These are phyloP conservation scores for Schizophyllum commune DNA, from an alignment of 1,284 basidiomycete species.

Conservation along the genomic window DNA sequence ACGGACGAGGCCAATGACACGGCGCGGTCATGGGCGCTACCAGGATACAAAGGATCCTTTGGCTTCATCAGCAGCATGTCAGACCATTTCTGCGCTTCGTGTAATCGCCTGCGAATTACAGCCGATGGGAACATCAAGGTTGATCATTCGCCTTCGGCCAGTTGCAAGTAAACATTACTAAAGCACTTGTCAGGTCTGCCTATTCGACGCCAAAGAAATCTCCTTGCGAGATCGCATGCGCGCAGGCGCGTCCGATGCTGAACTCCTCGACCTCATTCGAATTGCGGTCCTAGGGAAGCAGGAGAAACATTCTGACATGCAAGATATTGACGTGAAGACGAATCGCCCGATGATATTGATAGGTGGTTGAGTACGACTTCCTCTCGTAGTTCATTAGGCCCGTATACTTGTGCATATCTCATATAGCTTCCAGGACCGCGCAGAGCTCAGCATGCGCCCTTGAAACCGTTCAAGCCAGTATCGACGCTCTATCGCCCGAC, in stretches of 20 bases:
- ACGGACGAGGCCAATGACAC: conserved; percentile 72
- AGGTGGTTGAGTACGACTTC: conserved; percentile 60
- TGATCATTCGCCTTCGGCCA: conserved; percentile 10
- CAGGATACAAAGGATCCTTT: conserved; percentile 65
- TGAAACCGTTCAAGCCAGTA: too few relatives aligned
- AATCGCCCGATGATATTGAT: conserved; percentile 89
- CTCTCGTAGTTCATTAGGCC: conserved; percentile 1
- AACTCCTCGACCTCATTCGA: conserved; percentile 59
- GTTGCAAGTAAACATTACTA: background rate
- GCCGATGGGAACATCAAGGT: conserved; percentile 90
- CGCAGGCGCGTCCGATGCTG: conserved; percentile 50
- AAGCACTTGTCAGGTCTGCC: conserved; percentile 53
- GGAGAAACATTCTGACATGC: conserved; percentile 81
- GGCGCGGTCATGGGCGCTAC: conserved; percentile 71
- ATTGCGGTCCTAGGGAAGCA: conserved; percentile 68
- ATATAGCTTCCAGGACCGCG: background rate
- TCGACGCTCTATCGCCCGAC: too few relatives aligned
- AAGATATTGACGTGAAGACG: conserved; percentile 64
- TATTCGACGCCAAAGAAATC: conserved; percentile 82
- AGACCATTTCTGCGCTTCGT: conserved; percentile 84
- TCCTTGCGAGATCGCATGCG: conserved; percentile 75
- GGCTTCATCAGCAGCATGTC: conserved; percentile 92
- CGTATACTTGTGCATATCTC: conserved; percentile 5
- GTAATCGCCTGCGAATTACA: conserved; percentile 78
- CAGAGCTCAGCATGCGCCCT: background rate